Evolutionary conservation across 768 basidiomycete genomes (phyloP).

Genomic region (Collybia mongolica): DNA sequence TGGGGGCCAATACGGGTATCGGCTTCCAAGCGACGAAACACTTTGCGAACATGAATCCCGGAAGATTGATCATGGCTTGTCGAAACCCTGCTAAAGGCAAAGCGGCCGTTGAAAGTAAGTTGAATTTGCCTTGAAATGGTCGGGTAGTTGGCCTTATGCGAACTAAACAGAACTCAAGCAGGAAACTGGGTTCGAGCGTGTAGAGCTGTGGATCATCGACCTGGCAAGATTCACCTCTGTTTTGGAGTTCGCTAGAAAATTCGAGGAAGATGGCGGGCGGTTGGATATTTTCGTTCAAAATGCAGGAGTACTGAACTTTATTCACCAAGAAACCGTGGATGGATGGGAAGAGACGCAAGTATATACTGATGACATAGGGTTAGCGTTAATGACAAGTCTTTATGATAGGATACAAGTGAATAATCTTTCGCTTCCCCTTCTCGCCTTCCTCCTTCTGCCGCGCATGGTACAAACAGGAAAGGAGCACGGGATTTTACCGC

Average conservation of each 20-base stretch:
- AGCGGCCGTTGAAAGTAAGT: constrained; percentile 32
- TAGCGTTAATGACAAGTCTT: neutral
- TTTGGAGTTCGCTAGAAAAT: constrained; percentile 32
- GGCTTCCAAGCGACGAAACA: constrained; percentile 46
- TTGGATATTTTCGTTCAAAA: constrained; percentile 48
- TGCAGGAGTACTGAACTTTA: constrained; percentile 21
- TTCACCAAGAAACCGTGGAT: neutral
- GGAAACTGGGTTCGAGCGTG: constrained; percentile 29
- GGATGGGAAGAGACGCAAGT: constrained; percentile 20
- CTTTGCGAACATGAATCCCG: constrained; percentile 42
- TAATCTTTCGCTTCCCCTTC: constrained; percentile 35
- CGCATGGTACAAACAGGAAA: constrained; percentile 28
- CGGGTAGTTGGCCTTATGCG: neutral
- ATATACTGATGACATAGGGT: neutral
- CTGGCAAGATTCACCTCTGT: constrained; percentile 41
- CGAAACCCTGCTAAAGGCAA: constrained; percentile 31
- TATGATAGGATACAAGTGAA: constrained; percentile 46
- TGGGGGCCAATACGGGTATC: constrained; percentile 49
- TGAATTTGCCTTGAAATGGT: neutral
- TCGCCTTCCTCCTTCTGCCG: constrained; percentile 23
- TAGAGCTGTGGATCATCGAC: constrained; percentile 41
- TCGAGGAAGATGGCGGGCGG: constrained; percentile 27
- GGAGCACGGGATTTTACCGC: constrained; percentile 24
- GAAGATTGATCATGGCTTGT: constrained; percentile 36
- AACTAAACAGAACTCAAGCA: constrained; percentile 20